Evolutionary conservation across 345 rosid genomes (phyloP).

Genomic region (Linum usitatissimum): DNA sequence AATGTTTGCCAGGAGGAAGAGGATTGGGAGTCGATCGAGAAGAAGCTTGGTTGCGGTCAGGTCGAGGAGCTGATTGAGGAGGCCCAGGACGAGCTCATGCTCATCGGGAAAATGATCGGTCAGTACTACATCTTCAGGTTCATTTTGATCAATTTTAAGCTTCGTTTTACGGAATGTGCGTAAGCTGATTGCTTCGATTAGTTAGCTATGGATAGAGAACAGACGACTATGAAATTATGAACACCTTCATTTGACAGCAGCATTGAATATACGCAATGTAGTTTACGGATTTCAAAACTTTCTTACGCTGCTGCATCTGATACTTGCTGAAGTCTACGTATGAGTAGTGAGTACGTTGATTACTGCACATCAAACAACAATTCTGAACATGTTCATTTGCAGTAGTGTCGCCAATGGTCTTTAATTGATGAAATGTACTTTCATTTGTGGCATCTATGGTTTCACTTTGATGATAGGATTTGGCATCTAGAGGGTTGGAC

Average conservation of each 20-base stretch:
- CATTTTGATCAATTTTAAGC: too few relatives aligned
- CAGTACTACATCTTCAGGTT: slow-evolving; percentile 10
- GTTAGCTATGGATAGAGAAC: background rate
- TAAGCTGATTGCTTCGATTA: background rate
- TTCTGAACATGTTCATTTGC: too few relatives aligned
- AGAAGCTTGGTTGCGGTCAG: slow-evolving; percentile 84
- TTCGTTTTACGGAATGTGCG: too few relatives aligned
- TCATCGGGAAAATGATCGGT: slow-evolving; percentile 90
- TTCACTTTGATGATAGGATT: too few relatives aligned
- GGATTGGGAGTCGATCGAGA: slow-evolving; percentile 87
- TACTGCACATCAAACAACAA: too few relatives aligned
- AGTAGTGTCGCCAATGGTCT: too few relatives aligned
- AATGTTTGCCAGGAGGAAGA: slow-evolving; percentile 67
- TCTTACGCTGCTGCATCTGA: background rate
- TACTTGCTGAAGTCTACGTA: background rate
- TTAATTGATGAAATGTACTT: too few relatives aligned
- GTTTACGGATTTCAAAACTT: background rate
- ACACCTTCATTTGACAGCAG: background rate
- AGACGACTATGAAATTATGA: background rate
- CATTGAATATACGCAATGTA: background rate
- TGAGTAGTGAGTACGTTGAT: background rate
- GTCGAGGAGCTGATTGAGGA: slow-evolving; percentile 97
- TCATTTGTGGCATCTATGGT: too few relatives aligned
- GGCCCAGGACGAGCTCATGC: slow-evolving; percentile 93
- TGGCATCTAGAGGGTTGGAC: too few relatives aligned